A percentile compares a stretch with the other conserved stretches of the same genome.
These are phyloP conservation scores for Colletotrichum destructivum DNA, from an alignment of 2,329 filamentous ascomycete genomes.

Conservation along the genomic window DNA sequence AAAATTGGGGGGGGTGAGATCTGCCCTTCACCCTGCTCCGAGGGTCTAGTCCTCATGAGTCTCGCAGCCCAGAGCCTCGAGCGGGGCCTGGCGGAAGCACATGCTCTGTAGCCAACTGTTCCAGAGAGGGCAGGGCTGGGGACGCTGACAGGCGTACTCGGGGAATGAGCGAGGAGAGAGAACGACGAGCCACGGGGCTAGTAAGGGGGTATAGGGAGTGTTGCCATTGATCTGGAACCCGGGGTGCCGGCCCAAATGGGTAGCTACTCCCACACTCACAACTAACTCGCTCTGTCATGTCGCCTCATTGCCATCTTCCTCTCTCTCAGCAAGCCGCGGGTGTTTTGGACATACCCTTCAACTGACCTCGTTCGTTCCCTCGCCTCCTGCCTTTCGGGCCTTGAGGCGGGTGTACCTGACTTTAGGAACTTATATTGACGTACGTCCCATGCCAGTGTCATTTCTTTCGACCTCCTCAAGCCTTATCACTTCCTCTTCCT, in stretches of 20 bases:
- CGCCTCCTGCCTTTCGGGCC: constrained; percentile 26
- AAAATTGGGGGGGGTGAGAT: neutral
- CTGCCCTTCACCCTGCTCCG: constrained; percentile 18
- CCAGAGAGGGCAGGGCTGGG: constrained; percentile 36
- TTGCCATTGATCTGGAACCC: constrained; percentile 36
- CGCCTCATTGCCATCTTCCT: neutral
- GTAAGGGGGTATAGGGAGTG: constrained; percentile 27
- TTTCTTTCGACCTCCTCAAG: constrained; percentile 18
- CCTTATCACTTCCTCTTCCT: constrained; percentile 10
- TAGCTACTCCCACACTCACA: neutral
- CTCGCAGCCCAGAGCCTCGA: constrained; percentile 9
- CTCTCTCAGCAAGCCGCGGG: constrained; percentile 28
- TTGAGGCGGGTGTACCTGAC: constrained; percentile 40
- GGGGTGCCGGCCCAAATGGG: constrained; percentile 16
- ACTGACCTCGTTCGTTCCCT: constrained; percentile 28
- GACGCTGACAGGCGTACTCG: constrained; percentile 9
- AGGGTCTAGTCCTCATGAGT: constrained; percentile 11
- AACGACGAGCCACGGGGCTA: constrained; percentile 33
- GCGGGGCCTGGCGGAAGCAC: constrained; percentile 11
- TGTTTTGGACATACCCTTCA: constrained; percentile 6
- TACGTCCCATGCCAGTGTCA: constrained; percentile 41
- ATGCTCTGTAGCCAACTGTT: constrained; percentile 21
- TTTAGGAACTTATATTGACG: constrained; percentile 43
- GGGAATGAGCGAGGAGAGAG: constrained; percentile 33
- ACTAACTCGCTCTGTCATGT: neutral